phyloP scores from a whole-genome alignment of 257 asterid species.

The Ilex aquifolium region DNA sequence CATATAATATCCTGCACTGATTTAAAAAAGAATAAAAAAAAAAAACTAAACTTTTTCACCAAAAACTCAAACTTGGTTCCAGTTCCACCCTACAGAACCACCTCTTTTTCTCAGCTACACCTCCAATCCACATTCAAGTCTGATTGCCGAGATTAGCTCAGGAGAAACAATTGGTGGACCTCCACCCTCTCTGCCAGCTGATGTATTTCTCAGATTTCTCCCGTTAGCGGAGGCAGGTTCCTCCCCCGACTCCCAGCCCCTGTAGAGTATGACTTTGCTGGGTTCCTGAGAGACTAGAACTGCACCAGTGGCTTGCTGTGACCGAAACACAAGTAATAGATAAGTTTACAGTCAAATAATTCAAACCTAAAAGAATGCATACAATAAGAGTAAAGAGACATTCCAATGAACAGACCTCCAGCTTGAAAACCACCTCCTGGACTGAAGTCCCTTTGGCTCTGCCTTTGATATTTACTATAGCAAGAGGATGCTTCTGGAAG shows the following conservation, averaged over 20 bases:
- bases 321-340: not conserved
- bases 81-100: not conserved
- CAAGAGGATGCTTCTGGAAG: constrained; percentile 77
- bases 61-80: not conserved
- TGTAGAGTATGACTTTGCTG: constrained; percentile 83
- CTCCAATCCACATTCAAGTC: constrained; percentile 71
- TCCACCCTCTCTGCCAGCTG: constrained; percentile 17
- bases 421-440: constrained; percentile 72
- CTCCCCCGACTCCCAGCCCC: constrained; percentile 73
- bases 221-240: constrained; percentile 21
- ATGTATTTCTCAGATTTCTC: constrained; percentile 8
- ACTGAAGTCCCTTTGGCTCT: constrained; percentile 92
- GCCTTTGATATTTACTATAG: constrained; percentile 86
- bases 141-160: constrained; percentile 81
- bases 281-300: constrained; percentile 93
- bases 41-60: no score
- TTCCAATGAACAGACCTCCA: constrained; percentile 51
- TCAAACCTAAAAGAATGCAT: not conserved
- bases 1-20: no score
- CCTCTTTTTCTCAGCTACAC: constrained; percentile 14
- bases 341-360: not conserved
- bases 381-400: constrained; percentile 1
- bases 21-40: no score
- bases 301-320: constrained; percentile 88
- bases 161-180: constrained; percentile 40